Base-by-base conservation (phyloP, 257 asterid species). In the Solanum pimpinellifolium region DNA sequence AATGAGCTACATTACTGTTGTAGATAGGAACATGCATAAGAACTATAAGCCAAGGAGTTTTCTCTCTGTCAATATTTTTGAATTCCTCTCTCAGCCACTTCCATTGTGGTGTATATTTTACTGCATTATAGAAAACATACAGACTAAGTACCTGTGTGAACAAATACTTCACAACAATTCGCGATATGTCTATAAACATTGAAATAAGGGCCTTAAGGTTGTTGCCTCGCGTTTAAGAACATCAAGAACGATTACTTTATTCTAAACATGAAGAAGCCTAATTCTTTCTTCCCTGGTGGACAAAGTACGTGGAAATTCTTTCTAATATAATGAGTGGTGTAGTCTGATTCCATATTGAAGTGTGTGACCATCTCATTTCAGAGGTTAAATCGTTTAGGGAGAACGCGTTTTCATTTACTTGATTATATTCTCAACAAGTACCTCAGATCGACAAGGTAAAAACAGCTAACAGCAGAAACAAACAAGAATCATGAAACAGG, bases 11-110 rank as follows among this genome's bases (percentile, higher is more conserved):
- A 85, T 97, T 97, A 87, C 95, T 95, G 86, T 93, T 95, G 96
- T 97, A 97, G 41, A 97, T 93, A 7, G 99, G 99, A 86, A 92
- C 94, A 88, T 97, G 99, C 98, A 94, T 94, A 92, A 97, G 90
- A 41, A 97, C 98, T 83, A 97, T 94, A 80, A 97, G 96, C 99
- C 99, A 97, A 75, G 99, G 98, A 89, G 99, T 97, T 88, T 92
- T 95, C 90, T 93, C 95, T 90, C 99, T 90, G 92, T 96, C 96
- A 8, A 96, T 96, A 56, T 86, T 92, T 83, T 92, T 87, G 5
- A 95, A 81, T 90, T 96, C 99, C 81, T 92, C 88, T 20, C 84
- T 84, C 69, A 95, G 96, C 99, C 99, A 96, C 90, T 44, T 92
- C 90, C 91, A 96, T 86, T 96, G 99, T 42, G 99, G 99, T 59